These are phyloP conservation scores for Phytopythium montanum DNA, from an alignment of 352 stramenopile genomes.

Conservation along the genomic window DNA sequence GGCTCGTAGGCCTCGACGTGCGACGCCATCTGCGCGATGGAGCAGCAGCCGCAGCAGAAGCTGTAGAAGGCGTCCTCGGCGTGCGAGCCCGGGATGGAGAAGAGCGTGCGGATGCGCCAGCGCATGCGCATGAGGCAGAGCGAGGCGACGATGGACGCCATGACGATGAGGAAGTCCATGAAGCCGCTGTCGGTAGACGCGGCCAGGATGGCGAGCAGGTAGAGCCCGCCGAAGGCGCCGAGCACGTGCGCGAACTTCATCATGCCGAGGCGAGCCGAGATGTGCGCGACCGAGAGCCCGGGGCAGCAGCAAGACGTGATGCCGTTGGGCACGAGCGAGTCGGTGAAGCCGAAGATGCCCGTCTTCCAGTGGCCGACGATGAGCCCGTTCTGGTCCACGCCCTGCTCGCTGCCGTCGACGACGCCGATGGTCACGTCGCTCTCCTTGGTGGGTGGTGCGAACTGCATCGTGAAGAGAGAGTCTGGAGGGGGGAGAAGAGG, in stretches of 20 bases:
- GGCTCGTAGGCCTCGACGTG: constrained; percentile 81
- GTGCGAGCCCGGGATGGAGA: constrained; percentile 58
- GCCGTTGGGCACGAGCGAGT: constrained; percentile 65
- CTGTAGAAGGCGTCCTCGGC: constrained; percentile 42
- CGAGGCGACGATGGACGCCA: constrained; percentile 29
- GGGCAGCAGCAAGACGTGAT: constrained; percentile 70
- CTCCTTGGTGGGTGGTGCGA: constrained; percentile 48
- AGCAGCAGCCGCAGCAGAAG: constrained; percentile 69
- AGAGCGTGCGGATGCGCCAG: constrained; percentile 56
- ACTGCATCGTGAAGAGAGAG: constrained; percentile 36
- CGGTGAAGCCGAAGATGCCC: constrained; percentile 61
- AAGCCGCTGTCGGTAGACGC: constrained; percentile 28
- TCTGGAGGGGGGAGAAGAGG: constrained; percentile 7
- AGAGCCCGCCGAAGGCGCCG: constrained; percentile 39
- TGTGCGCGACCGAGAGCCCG: constrained; percentile 54
- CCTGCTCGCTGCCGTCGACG: constrained; percentile 24
- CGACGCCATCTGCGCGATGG: constrained; percentile 73
- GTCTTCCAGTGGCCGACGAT: constrained; percentile 76
- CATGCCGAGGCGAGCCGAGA: constrained; percentile 53
- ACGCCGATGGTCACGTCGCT: constrained; percentile 42
- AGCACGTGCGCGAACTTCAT: constrained; percentile 58
- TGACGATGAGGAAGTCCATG: constrained; percentile 40
- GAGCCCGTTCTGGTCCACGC: constrained; percentile 65
- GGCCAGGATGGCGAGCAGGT: constrained; percentile 44
- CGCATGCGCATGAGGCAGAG: constrained; percentile 49